Conservation (phyloP, 2,329 filamentous ascomycete genomes). For the Claviceps capensis region DNA sequence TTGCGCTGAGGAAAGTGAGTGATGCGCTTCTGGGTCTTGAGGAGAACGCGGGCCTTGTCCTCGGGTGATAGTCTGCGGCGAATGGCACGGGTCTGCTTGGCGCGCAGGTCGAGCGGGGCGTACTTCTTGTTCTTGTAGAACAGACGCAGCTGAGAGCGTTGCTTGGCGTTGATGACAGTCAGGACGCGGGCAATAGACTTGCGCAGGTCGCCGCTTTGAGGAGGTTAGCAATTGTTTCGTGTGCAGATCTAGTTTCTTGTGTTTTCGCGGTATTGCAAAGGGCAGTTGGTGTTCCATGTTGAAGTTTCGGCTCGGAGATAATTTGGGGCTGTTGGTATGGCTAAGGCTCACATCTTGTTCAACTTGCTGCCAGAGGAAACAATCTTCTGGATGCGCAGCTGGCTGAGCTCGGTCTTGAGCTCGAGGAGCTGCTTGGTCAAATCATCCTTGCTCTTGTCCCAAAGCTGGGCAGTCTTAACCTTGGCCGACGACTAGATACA, state of each 20-base stretch:
- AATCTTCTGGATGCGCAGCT: slow-evolving; percentile 98
- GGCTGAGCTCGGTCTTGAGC: slow-evolving; percentile 90
- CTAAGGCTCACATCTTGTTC: slow-evolving; percentile 75
- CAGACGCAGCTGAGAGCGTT: slow-evolving; percentile 90
- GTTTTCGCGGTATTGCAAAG: no score
- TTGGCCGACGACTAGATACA: slow-evolving; percentile 34
- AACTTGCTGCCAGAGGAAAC: slow-evolving; percentile 90
- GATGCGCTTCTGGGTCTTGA: slow-evolving; percentile 94
- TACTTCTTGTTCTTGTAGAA: slow-evolving; percentile 99
- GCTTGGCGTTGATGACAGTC: slow-evolving; percentile 99
- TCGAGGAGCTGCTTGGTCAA: slow-evolving; percentile 89
- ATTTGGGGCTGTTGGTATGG: background rate
- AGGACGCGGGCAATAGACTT: slow-evolving; percentile 99
- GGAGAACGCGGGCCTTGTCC: slow-evolving; percentile 71
- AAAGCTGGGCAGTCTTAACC: slow-evolving; percentile 94
- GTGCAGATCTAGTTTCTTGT: no score
- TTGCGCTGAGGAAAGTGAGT: slow-evolving; percentile 97
- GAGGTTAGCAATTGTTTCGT: background rate
- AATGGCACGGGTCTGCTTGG: slow-evolving; percentile 97
- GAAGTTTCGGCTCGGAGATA: background rate
- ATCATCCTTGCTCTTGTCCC: slow-evolving; percentile 99
- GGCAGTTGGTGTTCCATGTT: no score
- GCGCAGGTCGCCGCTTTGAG: slow-evolving; percentile 87
- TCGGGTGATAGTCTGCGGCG: slow-evolving; percentile 86
- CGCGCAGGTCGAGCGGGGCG: slow-evolving; percentile 91